Evolutionary conservation across 164 flowering plant genomes (phyloP), one percentile per base, ranked within the genome.

Genomic region (Chimonanthus salicifolius): DNA sequence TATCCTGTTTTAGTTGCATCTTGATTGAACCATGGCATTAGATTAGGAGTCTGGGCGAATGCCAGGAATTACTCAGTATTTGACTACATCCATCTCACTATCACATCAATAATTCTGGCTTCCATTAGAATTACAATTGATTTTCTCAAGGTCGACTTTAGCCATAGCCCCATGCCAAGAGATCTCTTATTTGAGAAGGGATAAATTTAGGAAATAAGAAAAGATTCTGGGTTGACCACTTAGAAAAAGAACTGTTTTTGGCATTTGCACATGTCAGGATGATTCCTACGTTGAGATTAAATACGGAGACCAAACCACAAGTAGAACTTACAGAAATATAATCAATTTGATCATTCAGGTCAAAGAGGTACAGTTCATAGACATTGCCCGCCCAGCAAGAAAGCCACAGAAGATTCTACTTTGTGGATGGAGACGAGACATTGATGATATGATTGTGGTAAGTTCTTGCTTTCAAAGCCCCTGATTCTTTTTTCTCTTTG

Each of bases 401-500:
- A 84, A 83, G 88, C 88, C 94, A 74, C 92, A 89, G 97, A 91
- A 85, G 90, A 89, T 91, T 83, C 90, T 91, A 85, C 88, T 91
- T 80, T 89, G 88, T 88, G 94, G 97, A 87, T 89, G 97, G 94
- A 86, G 92, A 82, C 83, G 92, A 77, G 97, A 91, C 89, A 81
- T 91, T 84, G 97, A 89, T 89, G 94, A 91, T 89, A 91, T 91
- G 97, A 85, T 91, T 86, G 92, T 88, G 93, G 96, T 89, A 79
- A 87, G 96, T 81, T 81, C 84, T 80, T 76, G 84, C 80, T 72
- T 50, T 77, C 70, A 50, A 80, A 77, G 82, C 88, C 81, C 90
- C 92, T 88, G 84, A 89, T 86, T 73, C 64, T 72, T 66, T 79
- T 78, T 72, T 84, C 77, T 84, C 81, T 84, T 84, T 79, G 60